Evolutionary conservation across 352 stramenopile genomes (phyloP).

Genomic region (Globisporangium radiosum): DNA sequence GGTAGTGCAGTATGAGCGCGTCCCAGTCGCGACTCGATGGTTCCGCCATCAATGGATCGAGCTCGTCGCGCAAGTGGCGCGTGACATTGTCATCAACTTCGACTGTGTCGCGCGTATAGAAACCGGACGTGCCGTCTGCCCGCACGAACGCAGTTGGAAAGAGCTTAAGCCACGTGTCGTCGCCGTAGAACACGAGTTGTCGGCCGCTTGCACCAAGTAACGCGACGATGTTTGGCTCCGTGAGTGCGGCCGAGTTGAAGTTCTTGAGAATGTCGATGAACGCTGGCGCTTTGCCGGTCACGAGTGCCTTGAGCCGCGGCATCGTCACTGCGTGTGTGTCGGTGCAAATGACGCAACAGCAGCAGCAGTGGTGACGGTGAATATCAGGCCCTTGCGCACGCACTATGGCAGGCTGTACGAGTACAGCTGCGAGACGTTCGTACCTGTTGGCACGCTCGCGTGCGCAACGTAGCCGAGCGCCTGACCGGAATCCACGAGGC

Average conservation of each 20-base stretch:
- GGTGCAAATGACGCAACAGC: too few species aligned
- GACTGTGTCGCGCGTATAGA: conserved; percentile 85
- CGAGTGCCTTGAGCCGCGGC: conserved; percentile 81
- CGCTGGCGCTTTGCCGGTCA: conserved; percentile 75
- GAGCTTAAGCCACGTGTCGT: conserved; percentile 88
- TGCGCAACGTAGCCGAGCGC: conserved; percentile 72
- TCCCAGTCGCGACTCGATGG: conserved; percentile 77
- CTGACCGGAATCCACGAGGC: conserved; percentile 34
- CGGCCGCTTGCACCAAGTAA: conserved; percentile 37
- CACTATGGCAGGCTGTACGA: too few species aligned
- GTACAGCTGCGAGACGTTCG: not conserved
- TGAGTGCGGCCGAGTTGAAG: conserved; percentile 81
- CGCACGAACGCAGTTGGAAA: conserved; percentile 71
- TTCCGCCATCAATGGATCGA: conserved; percentile 65
- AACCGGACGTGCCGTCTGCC: conserved; percentile 75
- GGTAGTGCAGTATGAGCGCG: conserved; percentile 80
- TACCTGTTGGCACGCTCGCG: conserved; percentile 66
- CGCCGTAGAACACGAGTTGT: conserved; percentile 82
- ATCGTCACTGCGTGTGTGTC: conserved; percentile 58
- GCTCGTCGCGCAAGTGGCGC: conserved; percentile 72
- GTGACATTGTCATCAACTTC: conserved; percentile 86
- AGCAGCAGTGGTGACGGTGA: too few species aligned
- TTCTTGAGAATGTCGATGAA: conserved; percentile 91
- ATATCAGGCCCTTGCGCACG: too few species aligned
- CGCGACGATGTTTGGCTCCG: conserved; percentile 67